These are phyloP conservation scores for Beauveria pseudobassiana DNA, from an alignment of 2,329 filamentous ascomycete species.

Conservation along the genomic window DNA sequence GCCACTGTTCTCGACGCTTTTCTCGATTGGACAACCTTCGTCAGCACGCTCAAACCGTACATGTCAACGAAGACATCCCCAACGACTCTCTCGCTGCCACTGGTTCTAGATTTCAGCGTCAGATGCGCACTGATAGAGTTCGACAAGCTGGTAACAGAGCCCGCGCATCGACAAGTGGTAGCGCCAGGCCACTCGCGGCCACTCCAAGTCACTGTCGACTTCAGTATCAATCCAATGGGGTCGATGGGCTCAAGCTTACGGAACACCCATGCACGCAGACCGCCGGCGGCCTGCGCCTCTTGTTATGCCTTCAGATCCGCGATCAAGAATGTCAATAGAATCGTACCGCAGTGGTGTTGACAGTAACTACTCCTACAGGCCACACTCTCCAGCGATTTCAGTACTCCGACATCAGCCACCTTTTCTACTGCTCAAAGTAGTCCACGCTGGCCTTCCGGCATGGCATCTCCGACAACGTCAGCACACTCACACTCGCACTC, in stretches of 20 bases:
- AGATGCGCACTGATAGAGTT: slow-evolving; percentile 81
- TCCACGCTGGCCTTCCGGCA: slow-evolving; percentile 61
- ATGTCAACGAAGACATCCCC: slow-evolving; percentile 95
- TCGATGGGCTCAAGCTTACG: slow-evolving; percentile 59
- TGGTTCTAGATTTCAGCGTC: slow-evolving; percentile 83
- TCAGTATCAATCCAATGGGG: slow-evolving; percentile 72
- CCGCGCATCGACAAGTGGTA: slow-evolving; percentile 70
- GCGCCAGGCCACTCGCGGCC: slow-evolving; percentile 67
- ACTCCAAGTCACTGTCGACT: slow-evolving; percentile 77
- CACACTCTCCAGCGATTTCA: slow-evolving; percentile 67
- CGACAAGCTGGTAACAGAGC: slow-evolving; percentile 64
- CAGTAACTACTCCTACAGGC: slow-evolving; percentile 54
- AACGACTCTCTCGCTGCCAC: slow-evolving; percentile 88
- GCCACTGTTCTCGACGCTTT: slow-evolving; percentile 88
- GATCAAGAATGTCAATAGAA: slow-evolving; percentile 60
- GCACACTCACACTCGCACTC: slow-evolving; percentile 58
- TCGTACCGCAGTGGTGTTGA: slow-evolving; percentile 59
- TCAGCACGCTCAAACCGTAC: slow-evolving; percentile 95
- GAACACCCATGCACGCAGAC: slow-evolving; percentile 45
- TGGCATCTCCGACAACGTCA: slow-evolving; percentile 65
- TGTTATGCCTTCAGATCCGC: slow-evolving; percentile 70
- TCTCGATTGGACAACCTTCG: slow-evolving; percentile 90
- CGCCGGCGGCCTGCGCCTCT: slow-evolving; percentile 72
- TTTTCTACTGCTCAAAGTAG: slow-evolving; percentile 73
- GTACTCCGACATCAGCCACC: slow-evolving; percentile 76